Conservation (phyloP, 768 basidiomycete genomes). For the Sporobolomyces roseus region DNA sequence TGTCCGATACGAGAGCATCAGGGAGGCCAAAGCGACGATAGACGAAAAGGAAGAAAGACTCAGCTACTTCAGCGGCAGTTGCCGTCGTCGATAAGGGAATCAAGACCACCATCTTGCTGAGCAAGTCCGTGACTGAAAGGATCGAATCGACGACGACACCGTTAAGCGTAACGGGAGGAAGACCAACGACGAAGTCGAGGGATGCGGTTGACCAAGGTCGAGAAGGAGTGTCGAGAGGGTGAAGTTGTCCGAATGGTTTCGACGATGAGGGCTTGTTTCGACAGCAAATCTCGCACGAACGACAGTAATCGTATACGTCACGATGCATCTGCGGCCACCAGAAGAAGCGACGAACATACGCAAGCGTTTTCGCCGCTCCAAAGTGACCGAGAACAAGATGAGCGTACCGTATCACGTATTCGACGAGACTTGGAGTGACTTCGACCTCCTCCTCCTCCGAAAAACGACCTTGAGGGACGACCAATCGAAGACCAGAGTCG, state of each 20-base stretch:
- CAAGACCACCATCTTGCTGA: constrained; percentile 11
- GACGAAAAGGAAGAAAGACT: constrained; percentile 49
- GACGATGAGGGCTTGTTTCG: constrained; percentile 1
- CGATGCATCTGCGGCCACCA: constrained; percentile 14
- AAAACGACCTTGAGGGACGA: not conserved
- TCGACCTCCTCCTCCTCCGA: not conserved
- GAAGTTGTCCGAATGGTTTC: constrained; percentile 6
- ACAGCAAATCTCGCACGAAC: constrained; percentile 9
- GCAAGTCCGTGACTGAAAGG: constrained; percentile 1
- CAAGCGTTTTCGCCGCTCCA: constrained; percentile 3
- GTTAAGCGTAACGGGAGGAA: not conserved
- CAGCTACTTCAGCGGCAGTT: constrained; percentile 48
- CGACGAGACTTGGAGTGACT: constrained; percentile 1
- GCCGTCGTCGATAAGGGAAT: not conserved
- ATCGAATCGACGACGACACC: constrained; percentile 2
- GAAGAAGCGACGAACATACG: not conserved
- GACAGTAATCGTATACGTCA: constrained; percentile 7
- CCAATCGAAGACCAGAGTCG: not conserved
- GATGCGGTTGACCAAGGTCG: not conserved
- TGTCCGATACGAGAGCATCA: constrained; percentile 51
- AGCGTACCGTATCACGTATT: not conserved
- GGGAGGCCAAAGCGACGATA: constrained; percentile 53
- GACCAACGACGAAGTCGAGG: constrained; percentile 16
- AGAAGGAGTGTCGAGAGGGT: constrained; percentile 1
- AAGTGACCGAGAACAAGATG: constrained; percentile 9